These are phyloP conservation scores for Candida mesenterica DNA, from an alignment of 1,139 yeast genomes.

Conservation along the genomic window DNA sequence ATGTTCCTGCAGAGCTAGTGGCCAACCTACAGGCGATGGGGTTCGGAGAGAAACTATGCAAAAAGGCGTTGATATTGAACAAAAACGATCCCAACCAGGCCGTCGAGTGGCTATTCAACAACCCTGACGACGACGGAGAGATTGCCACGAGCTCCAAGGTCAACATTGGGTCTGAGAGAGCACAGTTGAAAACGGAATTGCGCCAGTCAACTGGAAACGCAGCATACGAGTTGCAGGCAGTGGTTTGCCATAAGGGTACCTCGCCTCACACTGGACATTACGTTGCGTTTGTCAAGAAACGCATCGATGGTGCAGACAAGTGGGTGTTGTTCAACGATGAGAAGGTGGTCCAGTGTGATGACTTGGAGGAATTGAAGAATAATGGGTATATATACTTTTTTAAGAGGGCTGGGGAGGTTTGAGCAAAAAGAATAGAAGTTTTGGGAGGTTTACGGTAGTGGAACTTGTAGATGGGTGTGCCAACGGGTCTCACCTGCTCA, in stretches of 20 bases:
- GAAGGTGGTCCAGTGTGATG: constrained; percentile 75
- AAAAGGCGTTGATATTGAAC: constrained; percentile 63
- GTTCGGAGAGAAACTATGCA: constrained; percentile 58
- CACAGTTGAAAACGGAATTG: constrained; percentile 15
- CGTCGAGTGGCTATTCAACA: constrained; percentile 83
- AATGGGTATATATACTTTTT: constrained; percentile 66
- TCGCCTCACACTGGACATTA: constrained; percentile 97
- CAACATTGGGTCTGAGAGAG: constrained; percentile 17
- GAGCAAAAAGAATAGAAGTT: not conserved
- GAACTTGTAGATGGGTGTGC: not conserved
- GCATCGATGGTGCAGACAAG: constrained; percentile 38
- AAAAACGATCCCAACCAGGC: constrained; percentile 68
- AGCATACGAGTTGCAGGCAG: constrained; percentile 61
- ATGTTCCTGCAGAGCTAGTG: constrained; percentile 38
- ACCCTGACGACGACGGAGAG: constrained; percentile 67
- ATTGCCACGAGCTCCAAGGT: constrained; percentile 16
- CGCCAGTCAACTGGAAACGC: constrained; percentile 12
- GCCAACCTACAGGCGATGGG: constrained; percentile 73
- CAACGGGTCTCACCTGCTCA: too few relatives aligned
- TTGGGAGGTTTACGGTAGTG: not conserved
- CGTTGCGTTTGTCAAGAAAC: constrained; percentile 68
- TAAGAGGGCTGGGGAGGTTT: constrained; percentile 9
- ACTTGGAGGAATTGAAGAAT: constrained; percentile 58
- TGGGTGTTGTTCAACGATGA: constrained; percentile 96
- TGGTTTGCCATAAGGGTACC: constrained; percentile 90